Evolutionary conservation across 2,329 filamentous ascomycete species (phyloP).

Genomic region (Chaetomiaceae sp.): DNA sequence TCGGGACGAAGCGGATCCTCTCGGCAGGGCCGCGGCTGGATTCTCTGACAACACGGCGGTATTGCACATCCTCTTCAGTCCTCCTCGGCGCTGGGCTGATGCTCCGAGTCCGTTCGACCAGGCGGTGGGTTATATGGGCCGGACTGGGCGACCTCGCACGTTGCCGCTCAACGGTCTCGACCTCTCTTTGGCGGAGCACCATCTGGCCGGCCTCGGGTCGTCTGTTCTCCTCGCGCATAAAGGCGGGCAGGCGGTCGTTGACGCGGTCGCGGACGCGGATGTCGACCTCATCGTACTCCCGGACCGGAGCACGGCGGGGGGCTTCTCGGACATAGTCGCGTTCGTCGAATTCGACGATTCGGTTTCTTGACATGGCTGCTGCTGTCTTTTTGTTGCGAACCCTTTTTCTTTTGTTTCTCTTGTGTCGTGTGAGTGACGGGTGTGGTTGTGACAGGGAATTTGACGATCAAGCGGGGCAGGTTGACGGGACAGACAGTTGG

Average conservation of each 20-base stretch:
- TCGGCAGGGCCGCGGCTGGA: slow-evolving; percentile 23
- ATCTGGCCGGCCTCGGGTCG: slow-evolving; percentile 46
- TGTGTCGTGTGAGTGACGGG: neutral
- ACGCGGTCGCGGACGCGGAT: slow-evolving; percentile 37
- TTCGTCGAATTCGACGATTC: slow-evolving; percentile 43
- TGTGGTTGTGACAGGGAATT: slow-evolving; percentile 3
- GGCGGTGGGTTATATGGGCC: slow-evolving; percentile 39
- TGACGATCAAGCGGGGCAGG: slow-evolving; percentile 11
- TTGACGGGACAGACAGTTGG: slow-evolving; percentile 3
- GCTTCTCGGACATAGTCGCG: slow-evolving; percentile 39
- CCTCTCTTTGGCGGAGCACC: slow-evolving; percentile 51
- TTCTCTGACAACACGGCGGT: slow-evolving; percentile 30
- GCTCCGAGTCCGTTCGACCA: slow-evolving; percentile 41
- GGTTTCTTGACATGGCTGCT: slow-evolving; percentile 27
- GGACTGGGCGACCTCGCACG: slow-evolving; percentile 42
- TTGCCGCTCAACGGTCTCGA: slow-evolving; percentile 48
- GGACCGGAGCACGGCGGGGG: slow-evolving; percentile 24
- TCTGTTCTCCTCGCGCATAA: slow-evolving; percentile 47
- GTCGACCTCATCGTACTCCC: slow-evolving; percentile 26
- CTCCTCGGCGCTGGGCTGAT: slow-evolving; percentile 34
- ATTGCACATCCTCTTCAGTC: slow-evolving; percentile 31
- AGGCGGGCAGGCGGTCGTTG: slow-evolving; percentile 45
- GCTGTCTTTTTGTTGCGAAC: slow-evolving; percentile 5
- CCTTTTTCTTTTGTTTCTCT: slow-evolving; percentile 4
- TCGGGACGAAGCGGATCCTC: slow-evolving; percentile 35